Percentiles rank a stretch among this genome's conserved stretches.
Evolutionary conservation across 2,329 filamentous ascomycete species (phyloP).

Genomic region (Aspergillus quadrilineatus): DNA sequence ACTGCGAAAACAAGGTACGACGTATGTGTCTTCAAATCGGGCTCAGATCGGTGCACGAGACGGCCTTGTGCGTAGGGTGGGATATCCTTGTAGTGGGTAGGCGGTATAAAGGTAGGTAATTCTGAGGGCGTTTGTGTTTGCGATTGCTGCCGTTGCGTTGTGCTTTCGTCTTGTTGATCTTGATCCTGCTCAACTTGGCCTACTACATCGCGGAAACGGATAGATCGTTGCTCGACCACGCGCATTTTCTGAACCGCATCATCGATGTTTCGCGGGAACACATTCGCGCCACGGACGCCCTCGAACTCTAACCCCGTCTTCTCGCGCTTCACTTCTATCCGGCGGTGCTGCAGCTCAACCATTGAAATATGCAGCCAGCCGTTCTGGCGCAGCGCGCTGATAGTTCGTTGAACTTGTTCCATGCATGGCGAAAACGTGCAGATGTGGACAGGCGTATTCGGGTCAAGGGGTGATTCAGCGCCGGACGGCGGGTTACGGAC

Average conservation of each 20-base stretch:
- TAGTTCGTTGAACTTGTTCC: constrained; percentile 87
- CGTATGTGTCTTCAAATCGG: constrained; percentile 91
- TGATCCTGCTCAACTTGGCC: constrained; percentile 14
- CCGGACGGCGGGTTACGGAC: constrained; percentile 38
- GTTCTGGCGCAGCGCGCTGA: constrained; percentile 73
- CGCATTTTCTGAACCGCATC: constrained; percentile 75
- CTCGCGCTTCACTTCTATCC: constrained; percentile 79
- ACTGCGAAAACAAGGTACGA: constrained; percentile 95
- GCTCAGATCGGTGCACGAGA: constrained; percentile 76
- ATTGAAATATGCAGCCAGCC: constrained; percentile 93
- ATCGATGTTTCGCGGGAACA: constrained; percentile 65
- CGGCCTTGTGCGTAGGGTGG: constrained; percentile 72
- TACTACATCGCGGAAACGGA: constrained; percentile 58
- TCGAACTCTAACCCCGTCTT: constrained; percentile 72
- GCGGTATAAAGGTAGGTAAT: constrained; percentile 19
- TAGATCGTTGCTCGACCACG: constrained; percentile 68
- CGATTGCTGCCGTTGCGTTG: constrained; percentile 7
- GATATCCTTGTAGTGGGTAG: constrained; percentile 14
- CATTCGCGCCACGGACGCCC: constrained; percentile 64
- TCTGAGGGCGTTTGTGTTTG: constrained; percentile 1
- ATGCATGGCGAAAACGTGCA: constrained; percentile 98
- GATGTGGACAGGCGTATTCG: constrained; percentile 69
- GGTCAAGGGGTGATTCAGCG: constrained; percentile 61
- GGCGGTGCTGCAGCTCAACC: constrained; percentile 80
- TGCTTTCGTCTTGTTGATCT: constrained; percentile 20